Evolutionary conservation across 768 basidiomycete species (phyloP), one percentile per base, ranked within the genome.

Genomic region (Russula griseocarnosa): DNA sequence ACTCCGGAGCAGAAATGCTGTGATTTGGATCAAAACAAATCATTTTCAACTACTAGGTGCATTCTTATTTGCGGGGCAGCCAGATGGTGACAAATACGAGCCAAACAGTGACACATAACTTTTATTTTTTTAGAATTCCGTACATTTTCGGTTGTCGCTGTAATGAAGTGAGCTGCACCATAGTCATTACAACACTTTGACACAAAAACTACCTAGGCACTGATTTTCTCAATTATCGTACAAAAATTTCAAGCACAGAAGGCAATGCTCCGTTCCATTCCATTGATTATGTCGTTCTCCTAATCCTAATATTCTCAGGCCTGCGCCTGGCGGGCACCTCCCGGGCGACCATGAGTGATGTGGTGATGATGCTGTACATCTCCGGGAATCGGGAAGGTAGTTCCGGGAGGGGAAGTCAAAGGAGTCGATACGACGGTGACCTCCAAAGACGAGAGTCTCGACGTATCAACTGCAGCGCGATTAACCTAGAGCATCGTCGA

Each of bases 391-490:
- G 67, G 67, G 65, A 68, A 66, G 30, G 28, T 5, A 38, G 46
- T 0, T 32, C 63, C 58, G 5, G 63, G 58, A 34, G 10, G n/a
- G 0, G 40, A 46, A 7, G 63, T 64, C 63, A 64, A 50, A 9
- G 24, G 32, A 11, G 65, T 62, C 20, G 57, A 16, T 16, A 20
- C 28, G 20, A 68, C 65, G 3, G 54, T 50, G 53, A 68, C 57
- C 60, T 68, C 67, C 32, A 68, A 49, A 18, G 67, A 68, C 3
- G 56, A 40, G 44, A 68, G 55, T 30, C 38, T 54, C 26, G 44
- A 26, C 5, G 46, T 0, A 3, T 40, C 50, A 20, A 66, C 49
- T 3, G 34, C 60, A 7, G 24, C 22, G 34, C 60, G 46, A 52
- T 68, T 49, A 13, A 7, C 18, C 65, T 66, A 28, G 4, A 26